These are phyloP conservation scores for Fonsecaea nubica DNA, from an alignment of 2,329 filamentous ascomycete species.

Conservation along the genomic window DNA sequence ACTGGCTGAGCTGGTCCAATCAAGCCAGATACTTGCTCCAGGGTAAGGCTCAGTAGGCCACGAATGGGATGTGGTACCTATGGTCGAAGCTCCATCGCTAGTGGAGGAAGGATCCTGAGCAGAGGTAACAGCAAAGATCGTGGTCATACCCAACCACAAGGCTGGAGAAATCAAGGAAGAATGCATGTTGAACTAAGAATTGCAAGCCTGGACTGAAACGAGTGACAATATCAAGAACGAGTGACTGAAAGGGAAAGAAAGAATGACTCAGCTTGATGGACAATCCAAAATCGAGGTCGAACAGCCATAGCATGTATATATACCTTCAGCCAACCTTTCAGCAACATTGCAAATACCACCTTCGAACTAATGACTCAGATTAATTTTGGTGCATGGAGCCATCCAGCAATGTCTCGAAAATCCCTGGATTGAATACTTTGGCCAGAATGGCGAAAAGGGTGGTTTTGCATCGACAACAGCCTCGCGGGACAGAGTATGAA, in stretches of 20 bases:
- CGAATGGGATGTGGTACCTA: slow-evolving; percentile 2
- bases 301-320: slow-evolving; percentile 20
- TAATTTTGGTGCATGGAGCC: slow-evolving; percentile 21
- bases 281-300: not conserved
- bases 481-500: slow-evolving; percentile 6
- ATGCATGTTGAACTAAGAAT: slow-evolving; percentile 28
- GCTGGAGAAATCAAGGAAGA: slow-evolving; percentile 32
- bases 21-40: slow-evolving; percentile 26
- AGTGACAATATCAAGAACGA: slow-evolving; percentile 28
- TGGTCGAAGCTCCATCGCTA: not conserved
- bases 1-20: slow-evolving; percentile 23
- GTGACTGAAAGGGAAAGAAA: slow-evolving; percentile 22
- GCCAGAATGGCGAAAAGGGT: slow-evolving; percentile 3
- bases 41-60: slow-evolving; percentile 23
- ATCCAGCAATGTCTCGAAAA: slow-evolving; percentile 25
- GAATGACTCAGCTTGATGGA: slow-evolving; percentile 26
- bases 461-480: slow-evolving; percentile 6
- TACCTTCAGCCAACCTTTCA: slow-evolving; percentile 12
- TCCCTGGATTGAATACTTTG: slow-evolving; percentile 18
- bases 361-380: slow-evolving; percentile 28
- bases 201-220: slow-evolving; percentile 23
- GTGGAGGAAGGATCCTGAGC: slow-evolving; percentile 15
- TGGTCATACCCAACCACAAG: slow-evolving; percentile 29
- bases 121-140: slow-evolving; percentile 22
- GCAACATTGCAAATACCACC: slow-evolving; percentile 8